Evolutionary conservation across 1,139 yeast genomes (phyloP).

Genomic region (Candida mesenterica): DNA sequence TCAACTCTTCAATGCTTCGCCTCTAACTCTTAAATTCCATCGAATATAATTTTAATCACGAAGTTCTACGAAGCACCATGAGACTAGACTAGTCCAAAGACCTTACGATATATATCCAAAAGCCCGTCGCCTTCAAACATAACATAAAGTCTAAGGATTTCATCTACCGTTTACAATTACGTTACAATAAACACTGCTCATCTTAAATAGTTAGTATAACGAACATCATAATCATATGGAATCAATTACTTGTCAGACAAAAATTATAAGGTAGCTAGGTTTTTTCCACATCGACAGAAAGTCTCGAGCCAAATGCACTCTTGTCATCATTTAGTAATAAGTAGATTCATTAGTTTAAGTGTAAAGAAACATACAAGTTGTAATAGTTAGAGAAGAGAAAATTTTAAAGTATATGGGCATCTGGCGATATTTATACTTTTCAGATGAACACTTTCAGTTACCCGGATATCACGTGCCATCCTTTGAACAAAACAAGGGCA

Average conservation of each 20-base stretch:
- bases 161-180: background rate
- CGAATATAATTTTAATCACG: no score
- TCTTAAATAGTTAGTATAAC: constrained; percentile 2
- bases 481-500: no score
- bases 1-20: no score
- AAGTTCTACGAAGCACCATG: no score
- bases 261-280: constrained; percentile 75
- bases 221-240: constrained; percentile 1
- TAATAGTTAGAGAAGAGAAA: constrained; percentile 4
- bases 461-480: constrained; percentile 14
- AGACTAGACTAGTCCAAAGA: no score
- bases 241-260: constrained; percentile 26
- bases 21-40: no score
- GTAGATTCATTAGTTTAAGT: constrained; percentile 3
- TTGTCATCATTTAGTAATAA: constrained; percentile 58
- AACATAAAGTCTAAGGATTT: no score
- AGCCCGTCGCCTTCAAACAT: no score
- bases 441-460: constrained; percentile 5
- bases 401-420: background rate
- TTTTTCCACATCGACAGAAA: constrained; percentile 88
- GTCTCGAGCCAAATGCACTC: constrained; percentile 99
- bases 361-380: constrained; percentile 10
- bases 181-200: background rate
- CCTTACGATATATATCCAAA: no score
- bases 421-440: constrained; percentile 8